Evolutionary conservation across 257 asterid genomes (phyloP), one percentile per base, ranked within the genome.

Genomic region (Dorcoceras hygrometricum): DNA sequence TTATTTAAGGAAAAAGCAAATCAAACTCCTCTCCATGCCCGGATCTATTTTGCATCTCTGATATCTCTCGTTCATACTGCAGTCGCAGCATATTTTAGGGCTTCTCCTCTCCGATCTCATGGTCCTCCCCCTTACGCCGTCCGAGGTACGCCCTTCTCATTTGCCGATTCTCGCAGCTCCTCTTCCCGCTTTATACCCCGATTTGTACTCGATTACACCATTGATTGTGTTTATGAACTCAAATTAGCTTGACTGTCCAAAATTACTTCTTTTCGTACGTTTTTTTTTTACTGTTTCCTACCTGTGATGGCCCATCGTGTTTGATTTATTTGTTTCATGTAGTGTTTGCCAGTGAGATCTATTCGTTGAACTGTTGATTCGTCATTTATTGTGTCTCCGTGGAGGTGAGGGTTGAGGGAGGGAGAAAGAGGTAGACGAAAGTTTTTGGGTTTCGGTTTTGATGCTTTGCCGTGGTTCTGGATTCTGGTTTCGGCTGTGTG

Each of bases 391-490:
- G 62, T 34, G 26, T 69, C 76, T 61, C 73, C 54, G 66, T 36
- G 67, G 29, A 70, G 78, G 73, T 66, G 80, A 69, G 51, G 3
- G 11, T 32, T 6, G 46, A 34, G 51, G 19, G 20, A 46, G 69
- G 57, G 66, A 48, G 75, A 64, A 39, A 55, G 75, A 76, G 70
- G 59, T 70, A 62, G 78, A 63, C 75, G 66, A 69, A 73, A 63
- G 69, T 59, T 73, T 69, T 59, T 69, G 69, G 80, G 73, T 70
- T 78, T 68, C 78, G 84, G 78, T 78, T 84, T 89, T 89, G 89
- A 87, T 89, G 96, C 96, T 78, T 76, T 80, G 89, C 63, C 46
- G 79, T 75, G 79, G 83, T 69, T 62, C 70, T 65, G 83, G 80
- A 82, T 80, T 78, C 78, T 71, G 70, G 69, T 65, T 73, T 63